These are phyloP conservation scores for Cercospora nicotianae DNA, from an alignment of 2,329 filamentous ascomycete species.

Conservation along the genomic window DNA sequence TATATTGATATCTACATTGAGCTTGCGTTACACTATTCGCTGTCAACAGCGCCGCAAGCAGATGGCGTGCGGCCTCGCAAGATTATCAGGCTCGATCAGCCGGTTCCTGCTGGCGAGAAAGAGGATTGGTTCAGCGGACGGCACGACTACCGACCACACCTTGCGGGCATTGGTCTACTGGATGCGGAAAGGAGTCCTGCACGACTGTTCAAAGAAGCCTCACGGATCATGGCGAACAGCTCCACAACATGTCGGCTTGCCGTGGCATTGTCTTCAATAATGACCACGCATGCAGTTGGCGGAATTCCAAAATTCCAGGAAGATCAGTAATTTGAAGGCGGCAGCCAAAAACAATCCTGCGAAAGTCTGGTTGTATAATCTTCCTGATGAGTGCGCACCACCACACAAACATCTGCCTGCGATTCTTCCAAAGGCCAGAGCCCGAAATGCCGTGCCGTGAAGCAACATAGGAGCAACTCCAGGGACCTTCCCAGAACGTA, in stretches of 20 bases:
- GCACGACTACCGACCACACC: not conserved
- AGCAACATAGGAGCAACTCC: not conserved
- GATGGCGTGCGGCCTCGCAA: not conserved
- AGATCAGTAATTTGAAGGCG: not conserved
- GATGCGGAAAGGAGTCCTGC: not conserved
- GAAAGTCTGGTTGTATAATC: no score
- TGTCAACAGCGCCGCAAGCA: not conserved
- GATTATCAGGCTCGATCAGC: not conserved
- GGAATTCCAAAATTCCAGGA: not conserved
- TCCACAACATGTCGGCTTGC: not conserved
- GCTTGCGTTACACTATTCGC: not conserved
- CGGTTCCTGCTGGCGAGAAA: not conserved
- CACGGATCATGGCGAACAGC: not conserved
- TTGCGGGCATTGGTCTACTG: not conserved
- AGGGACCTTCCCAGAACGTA: not conserved
- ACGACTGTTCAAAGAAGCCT: not conserved
- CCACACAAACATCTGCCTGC: no score
- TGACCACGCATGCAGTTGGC: not conserved
- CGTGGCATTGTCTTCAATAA: not conserved
- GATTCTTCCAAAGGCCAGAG: no score
- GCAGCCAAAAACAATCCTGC: rapidly evolving
- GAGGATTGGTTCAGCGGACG: not conserved
- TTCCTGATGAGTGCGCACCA: no score
- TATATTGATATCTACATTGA: not conserved
- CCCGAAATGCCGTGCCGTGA: not conserved